Evolutionary conservation across 2,329 filamentous ascomycete species (phyloP).

Genomic region (Plenodomus biglobosus): DNA sequence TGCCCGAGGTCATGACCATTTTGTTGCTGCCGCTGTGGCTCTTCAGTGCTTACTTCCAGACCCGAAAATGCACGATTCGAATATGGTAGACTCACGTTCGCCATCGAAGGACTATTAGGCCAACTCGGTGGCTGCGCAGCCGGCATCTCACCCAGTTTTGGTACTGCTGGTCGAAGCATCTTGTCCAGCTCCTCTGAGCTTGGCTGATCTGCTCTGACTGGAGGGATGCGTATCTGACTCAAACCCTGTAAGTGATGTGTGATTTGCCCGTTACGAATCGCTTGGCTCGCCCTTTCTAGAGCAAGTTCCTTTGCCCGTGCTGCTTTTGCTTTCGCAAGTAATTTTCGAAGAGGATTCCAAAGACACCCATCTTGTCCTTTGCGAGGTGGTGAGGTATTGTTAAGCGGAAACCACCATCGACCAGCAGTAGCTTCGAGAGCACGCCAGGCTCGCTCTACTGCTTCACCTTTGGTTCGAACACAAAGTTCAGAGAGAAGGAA

Average conservation of each 20-base stretch:
- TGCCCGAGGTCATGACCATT: slow-evolving; percentile 8
- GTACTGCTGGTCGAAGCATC: slow-evolving; percentile 32
- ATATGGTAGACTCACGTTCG: neutral
- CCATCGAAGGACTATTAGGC: slow-evolving; percentile 17
- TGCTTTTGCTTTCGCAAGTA: slow-evolving; percentile 61
- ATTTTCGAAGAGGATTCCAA: slow-evolving; percentile 63
- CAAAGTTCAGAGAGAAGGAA: slow-evolving; percentile 64
- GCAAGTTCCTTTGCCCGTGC: slow-evolving; percentile 56
- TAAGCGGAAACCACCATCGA: slow-evolving; percentile 46
- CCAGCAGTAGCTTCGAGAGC: slow-evolving; percentile 55
- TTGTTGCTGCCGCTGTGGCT: neutral
- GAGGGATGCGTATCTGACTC: slow-evolving; percentile 10
- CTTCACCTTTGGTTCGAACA: slow-evolving; percentile 57
- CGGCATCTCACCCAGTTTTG: slow-evolving; percentile 31
- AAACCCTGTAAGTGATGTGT: slow-evolving; percentile 16
- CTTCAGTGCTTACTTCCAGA: neutral
- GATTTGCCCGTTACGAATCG: slow-evolving; percentile 24
- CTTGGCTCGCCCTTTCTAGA: slow-evolving; percentile 40
- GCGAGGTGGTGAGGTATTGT: slow-evolving; percentile 22
- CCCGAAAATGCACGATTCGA: neutral
- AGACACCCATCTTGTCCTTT: slow-evolving; percentile 54
- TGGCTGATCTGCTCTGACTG: slow-evolving; percentile 20
- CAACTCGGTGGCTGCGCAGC: slow-evolving; percentile 21
- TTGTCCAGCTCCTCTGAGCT: slow-evolving; percentile 28
- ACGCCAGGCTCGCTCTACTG: slow-evolving; percentile 63